Evolutionary conservation across 345 rosid species (phyloP).

Genomic region (Salix koriyanagi): DNA sequence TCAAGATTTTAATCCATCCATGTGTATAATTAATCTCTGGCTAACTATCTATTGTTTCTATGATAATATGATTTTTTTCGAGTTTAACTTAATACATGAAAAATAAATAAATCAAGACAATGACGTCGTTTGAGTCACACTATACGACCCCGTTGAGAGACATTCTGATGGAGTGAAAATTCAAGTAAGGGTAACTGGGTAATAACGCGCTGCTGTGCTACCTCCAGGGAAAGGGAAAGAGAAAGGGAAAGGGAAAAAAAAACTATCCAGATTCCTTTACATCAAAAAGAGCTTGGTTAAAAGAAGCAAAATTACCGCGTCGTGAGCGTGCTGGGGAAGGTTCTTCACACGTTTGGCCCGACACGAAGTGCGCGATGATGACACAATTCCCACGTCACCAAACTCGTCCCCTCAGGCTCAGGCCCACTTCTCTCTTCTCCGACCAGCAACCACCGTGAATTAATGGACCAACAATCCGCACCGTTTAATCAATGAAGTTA

Average conservation of each 20-base stretch:
- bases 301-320: constrained; percentile 10
- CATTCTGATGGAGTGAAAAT: background rate
- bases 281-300: background rate
- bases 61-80: too few species aligned
- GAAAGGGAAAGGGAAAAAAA: background rate
- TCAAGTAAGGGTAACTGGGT: background rate
- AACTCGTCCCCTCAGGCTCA: background rate
- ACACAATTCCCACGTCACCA: constrained; percentile 38
- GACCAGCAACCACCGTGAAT: constrained; percentile 28
- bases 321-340: constrained; percentile 17
- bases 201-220: background rate
- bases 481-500: background rate
- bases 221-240: background rate
- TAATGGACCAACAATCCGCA: background rate
- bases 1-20: background rate
- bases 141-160: too few species aligned
- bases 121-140: too few species aligned
- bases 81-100: too few species aligned
- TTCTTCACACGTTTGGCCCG: constrained; percentile 14
- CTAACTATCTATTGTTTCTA: too few species aligned
- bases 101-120: too few species aligned
- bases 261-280: background rate
- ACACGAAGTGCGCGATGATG: constrained; percentile 22
- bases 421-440: constrained; percentile 14
- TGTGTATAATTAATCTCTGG: background rate